Base-by-base conservation (phyloP, 768 basidiomycete species). In the Tubosaeta sp. region DNA sequence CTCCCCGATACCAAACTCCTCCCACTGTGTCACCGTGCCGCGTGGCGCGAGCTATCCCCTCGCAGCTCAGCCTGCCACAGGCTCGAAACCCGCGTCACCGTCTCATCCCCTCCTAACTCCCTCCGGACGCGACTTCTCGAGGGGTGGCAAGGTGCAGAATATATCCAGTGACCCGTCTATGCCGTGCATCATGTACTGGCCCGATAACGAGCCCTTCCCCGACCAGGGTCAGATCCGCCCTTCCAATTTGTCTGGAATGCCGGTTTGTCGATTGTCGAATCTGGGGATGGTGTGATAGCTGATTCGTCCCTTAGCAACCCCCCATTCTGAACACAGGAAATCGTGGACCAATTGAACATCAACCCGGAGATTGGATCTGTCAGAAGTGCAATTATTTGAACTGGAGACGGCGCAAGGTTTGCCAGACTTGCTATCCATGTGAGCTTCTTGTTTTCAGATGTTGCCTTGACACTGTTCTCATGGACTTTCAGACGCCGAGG, bases 301-400 rank as follows among this genome's bases (percentile, higher is more conserved):
- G 30, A 52, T 54, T 25, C 35, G 27, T 44, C 4, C 32, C 22
- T 16, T 65, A 87, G 83, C 87, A 86, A 56, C 90, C 90, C 21
- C 90, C 90, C 49, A 92, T 92, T 60, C 72, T 92, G 56, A 93
- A 93, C 64, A 93, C 90, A 0, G 90, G 90, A 2, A 93, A 93
- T 68, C 79, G 86, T 49, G 90, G 90, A 22, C 90, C 90, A 8
- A 92, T 92, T 48, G 86, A 89, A 57, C 87, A 90, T 69, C 85
- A 87, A 74, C 85, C 85, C 6, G 85, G 85, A 16, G 86, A 87
- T 71, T 87, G 86, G 90, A 76, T 89, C 49, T 93, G 90, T 69
- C 73, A 76, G 56, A 88, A 86, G 64, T 93, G 90, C 68, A 86
- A 87, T 62, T 92, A 93, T 70, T 69, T 90, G 57, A 93, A 93